Evolutionary conservation across 2,329 filamentous ascomycete genomes (phyloP).

Genomic region (Fusarium neocosmosporiellum): DNA sequence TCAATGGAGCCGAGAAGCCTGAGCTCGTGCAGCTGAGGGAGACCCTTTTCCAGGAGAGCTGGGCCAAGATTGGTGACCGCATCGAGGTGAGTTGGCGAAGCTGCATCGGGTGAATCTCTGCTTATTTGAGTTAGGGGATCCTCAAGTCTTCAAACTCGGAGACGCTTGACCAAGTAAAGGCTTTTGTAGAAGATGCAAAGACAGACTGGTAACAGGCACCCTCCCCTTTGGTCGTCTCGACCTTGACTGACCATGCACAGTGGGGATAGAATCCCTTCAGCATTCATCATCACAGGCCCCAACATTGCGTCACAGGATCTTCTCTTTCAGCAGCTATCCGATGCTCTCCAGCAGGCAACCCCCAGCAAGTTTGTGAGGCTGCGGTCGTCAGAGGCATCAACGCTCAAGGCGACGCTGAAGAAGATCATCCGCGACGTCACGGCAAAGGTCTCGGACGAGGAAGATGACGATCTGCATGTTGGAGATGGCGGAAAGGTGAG

Average conservation of each 20-base stretch:
- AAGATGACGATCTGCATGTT: slow-evolving; percentile 66
- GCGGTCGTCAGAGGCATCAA: slow-evolving; percentile 76
- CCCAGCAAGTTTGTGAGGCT: slow-evolving; percentile 72
- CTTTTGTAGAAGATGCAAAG: slow-evolving; percentile 62
- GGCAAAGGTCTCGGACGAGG: slow-evolving; percentile 59
- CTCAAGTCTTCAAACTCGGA: slow-evolving; percentile 70
- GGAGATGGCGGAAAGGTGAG: slow-evolving; percentile 61
- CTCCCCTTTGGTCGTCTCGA: background rate
- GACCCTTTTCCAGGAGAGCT: slow-evolving; percentile 70
- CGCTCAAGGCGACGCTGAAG: slow-evolving; percentile 78
- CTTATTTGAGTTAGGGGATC: slow-evolving; percentile 57
- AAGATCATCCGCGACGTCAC: slow-evolving; percentile 77
- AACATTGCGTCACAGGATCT: slow-evolving; percentile 81
- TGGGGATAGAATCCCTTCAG: slow-evolving; percentile 69
- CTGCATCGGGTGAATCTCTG: slow-evolving; percentile 34
- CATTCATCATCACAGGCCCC: slow-evolving; percentile 80
- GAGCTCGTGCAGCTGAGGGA: slow-evolving; percentile 65
- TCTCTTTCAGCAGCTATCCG: slow-evolving; percentile 77
- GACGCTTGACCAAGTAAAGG: slow-evolving; percentile 68
- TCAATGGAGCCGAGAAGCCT: slow-evolving; percentile 65
- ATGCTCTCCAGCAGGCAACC: slow-evolving; percentile 60
- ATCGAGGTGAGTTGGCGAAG: slow-evolving; percentile 60
- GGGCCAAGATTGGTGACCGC: slow-evolving; percentile 71
- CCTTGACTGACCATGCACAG: slow-evolving; percentile 39
- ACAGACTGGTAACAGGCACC: slow-evolving; percentile 45